phyloP scores from a whole-genome alignment of 1,284 basidiomycete genomes.

The Polyporus tsugae region DNA sequence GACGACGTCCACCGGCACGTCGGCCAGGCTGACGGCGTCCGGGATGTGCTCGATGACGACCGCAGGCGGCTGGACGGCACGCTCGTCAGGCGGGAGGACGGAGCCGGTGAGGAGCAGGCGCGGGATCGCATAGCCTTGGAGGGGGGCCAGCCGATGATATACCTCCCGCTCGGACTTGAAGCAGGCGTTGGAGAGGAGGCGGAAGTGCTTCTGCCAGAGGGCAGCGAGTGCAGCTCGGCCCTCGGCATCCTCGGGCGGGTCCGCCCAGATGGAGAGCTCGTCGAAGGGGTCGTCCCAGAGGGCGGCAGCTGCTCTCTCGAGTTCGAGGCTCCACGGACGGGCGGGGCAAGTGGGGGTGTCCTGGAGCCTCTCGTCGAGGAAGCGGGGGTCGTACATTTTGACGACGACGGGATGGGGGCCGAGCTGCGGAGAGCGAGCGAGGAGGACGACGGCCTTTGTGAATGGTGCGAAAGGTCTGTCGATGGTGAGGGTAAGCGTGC shows the following conservation, averaged over 20 bases:
- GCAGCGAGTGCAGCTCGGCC: constrained; percentile 9
- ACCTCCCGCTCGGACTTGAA: constrained; percentile 10
- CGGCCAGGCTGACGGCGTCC: constrained; percentile 15
- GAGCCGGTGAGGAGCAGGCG: constrained; percentile 7
- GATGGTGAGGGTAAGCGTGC: constrained; percentile 20
- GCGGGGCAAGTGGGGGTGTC: background rate
- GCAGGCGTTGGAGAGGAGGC: background rate
- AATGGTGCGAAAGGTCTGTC: constrained; percentile 31
- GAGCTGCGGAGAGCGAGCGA: constrained; percentile 1
- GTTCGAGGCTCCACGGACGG: constrained; percentile 17
- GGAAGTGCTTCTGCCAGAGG: constrained; percentile 9
- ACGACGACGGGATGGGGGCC: constrained; percentile 14
- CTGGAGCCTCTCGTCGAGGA: constrained; percentile 4
- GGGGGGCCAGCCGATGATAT: constrained; percentile 8
- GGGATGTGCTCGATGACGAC: constrained; percentile 22
- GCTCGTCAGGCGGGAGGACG: constrained; percentile 11
- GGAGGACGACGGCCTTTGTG: constrained; percentile 21
- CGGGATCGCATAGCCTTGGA: constrained; percentile 20
- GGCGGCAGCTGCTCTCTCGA: constrained; percentile 7
- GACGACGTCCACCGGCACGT: constrained; percentile 4
- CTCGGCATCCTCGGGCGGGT: background rate
- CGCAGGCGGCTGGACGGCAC: constrained; percentile 11
- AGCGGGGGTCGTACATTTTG: constrained; percentile 25
- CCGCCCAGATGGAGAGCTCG: background rate
- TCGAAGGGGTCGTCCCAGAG: background rate